Evolutionary conservation across 1,284 basidiomycete species (phyloP).

Genomic region (Singerocomus rubriflavus): DNA sequence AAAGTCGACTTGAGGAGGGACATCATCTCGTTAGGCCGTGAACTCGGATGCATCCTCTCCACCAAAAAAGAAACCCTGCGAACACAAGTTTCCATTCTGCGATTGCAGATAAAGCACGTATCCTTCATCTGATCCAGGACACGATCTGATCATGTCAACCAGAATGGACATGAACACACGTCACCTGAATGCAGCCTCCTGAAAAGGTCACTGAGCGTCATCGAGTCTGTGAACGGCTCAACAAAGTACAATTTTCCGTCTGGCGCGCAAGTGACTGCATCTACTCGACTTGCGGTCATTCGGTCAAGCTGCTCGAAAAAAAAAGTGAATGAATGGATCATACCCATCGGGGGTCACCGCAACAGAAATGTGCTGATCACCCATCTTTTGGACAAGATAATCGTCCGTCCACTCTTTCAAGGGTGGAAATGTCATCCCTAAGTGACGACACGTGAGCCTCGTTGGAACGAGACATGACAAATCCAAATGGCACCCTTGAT

Average conservation of each 20-base stretch:
- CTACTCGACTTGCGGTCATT: slow-evolving; percentile 40
- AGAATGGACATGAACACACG: not conserved
- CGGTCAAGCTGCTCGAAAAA: slow-evolving; percentile 1
- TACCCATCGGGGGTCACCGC: slow-evolving; percentile 86
- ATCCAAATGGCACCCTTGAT: slow-evolving; percentile 53
- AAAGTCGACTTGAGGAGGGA: slow-evolving; percentile 69
- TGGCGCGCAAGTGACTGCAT: slow-evolving; percentile 62
- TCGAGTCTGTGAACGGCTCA: slow-evolving; percentile 69
- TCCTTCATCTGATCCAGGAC: slow-evolving; percentile 5
- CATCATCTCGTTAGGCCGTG: slow-evolving; percentile 53
- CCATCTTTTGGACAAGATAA: slow-evolving; percentile 59
- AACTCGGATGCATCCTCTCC: slow-evolving; percentile 55
- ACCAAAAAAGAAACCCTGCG: slow-evolving; percentile 41
- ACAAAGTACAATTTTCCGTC: slow-evolving; percentile 69
- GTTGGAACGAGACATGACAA: not conserved
- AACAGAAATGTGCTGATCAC: slow-evolving; percentile 57
- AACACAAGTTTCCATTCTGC: slow-evolving; percentile 86
- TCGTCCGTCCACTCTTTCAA: slow-evolving; percentile 56
- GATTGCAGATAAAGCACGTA: slow-evolving; percentile 78
- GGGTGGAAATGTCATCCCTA: slow-evolving; percentile 44
- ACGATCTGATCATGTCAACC: slow-evolving; percentile 1
- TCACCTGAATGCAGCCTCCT: slow-evolving; percentile 40
- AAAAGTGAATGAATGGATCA: slow-evolving; percentile 14
- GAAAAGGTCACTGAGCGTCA: slow-evolving; percentile 64
- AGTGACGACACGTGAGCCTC: slow-evolving; percentile 3